These are phyloP conservation scores for Diaporthe vexans DNA, from an alignment of 2,329 filamentous ascomycete genomes.

Conservation along the genomic window DNA sequence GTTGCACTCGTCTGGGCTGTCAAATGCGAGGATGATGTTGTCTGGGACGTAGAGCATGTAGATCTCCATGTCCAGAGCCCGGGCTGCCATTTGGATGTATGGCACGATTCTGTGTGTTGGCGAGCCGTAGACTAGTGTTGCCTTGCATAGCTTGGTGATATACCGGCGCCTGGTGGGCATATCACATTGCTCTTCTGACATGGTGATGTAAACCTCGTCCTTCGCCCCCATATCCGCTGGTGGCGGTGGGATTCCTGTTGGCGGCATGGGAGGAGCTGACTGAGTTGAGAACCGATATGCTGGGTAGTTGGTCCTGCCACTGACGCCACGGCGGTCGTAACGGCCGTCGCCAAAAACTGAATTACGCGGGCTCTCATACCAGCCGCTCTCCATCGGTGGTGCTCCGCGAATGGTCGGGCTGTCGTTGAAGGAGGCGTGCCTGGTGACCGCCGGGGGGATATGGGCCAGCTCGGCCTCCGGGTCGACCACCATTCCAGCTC, in stretches of 20 bases:
- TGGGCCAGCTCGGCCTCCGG: constrained; percentile 21
- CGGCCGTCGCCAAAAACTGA: neutral
- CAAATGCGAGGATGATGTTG: constrained; percentile 24
- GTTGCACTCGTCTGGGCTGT: neutral
- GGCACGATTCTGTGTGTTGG: constrained; percentile 15
- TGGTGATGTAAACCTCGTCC: constrained; percentile 19
- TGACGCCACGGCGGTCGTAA: constrained; percentile 6
- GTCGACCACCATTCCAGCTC: constrained; percentile 8
- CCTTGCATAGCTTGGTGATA: constrained; percentile 21
- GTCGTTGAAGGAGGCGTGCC: constrained; percentile 23
- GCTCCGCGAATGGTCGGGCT: constrained; percentile 18
- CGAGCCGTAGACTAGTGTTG: constrained; percentile 21
- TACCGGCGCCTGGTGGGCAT: constrained; percentile 14
- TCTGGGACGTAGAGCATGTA: constrained; percentile 27
- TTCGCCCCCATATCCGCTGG: neutral
- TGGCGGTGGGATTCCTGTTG: neutral
- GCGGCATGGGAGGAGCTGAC: constrained; percentile 1
- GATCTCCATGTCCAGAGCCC: constrained; percentile 14
- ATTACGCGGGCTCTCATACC: constrained; percentile 12
- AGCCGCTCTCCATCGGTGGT: constrained; percentile 18
- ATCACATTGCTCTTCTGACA: constrained; percentile 19
- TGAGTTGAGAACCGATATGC: constrained; percentile 15
- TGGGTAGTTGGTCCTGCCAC: constrained; percentile 13
- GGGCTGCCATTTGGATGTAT: constrained; percentile 23
- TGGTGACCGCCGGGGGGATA: constrained; percentile 14